phyloP scores from a whole-genome alignment of 75 land plant genomes.

The Picea glauca region DNA sequence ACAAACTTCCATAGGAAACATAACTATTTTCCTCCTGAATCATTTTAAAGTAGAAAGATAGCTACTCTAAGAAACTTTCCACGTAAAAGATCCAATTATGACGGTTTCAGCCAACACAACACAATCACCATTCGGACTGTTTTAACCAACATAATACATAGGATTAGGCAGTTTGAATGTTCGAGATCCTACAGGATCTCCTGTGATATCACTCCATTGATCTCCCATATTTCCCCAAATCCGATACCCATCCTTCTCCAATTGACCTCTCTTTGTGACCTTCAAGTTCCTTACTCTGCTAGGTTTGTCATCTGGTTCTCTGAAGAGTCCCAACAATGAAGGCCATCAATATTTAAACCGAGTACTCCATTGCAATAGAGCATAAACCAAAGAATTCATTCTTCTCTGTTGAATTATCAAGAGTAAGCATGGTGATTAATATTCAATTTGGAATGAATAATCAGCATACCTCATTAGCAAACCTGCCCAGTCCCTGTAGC shows the following conservation, averaged over 20 bases:
- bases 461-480: conserved; percentile 35
- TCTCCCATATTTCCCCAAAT: conserved; percentile 61
- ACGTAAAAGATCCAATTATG: too few species aligned
- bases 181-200: conserved; percentile 27
- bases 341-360: too few species aligned
- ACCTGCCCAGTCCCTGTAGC: conserved; percentile 33
- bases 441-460: background rate
- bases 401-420: too few species aligned
- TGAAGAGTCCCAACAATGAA: background rate
- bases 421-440: too few species aligned
- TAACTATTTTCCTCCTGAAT: too few species aligned
- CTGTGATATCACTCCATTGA: conserved; percentile 62
- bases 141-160: conserved; percentile 38
- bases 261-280: conserved; percentile 29
- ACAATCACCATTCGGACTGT: background rate
- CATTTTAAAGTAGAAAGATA: too few species aligned
- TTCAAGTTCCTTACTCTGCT: background rate
- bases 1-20: too few species aligned
- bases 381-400: too few species aligned
- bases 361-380: too few species aligned
- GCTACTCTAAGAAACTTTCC: too few species aligned
- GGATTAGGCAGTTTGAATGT: conserved; percentile 80
- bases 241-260: conserved; percentile 49
- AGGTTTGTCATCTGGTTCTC: background rate
- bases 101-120: too few species aligned